Conservation (phyloP, 2,329 filamentous ascomycete species). For the Aaosphaeria pasadenensis region DNA sequence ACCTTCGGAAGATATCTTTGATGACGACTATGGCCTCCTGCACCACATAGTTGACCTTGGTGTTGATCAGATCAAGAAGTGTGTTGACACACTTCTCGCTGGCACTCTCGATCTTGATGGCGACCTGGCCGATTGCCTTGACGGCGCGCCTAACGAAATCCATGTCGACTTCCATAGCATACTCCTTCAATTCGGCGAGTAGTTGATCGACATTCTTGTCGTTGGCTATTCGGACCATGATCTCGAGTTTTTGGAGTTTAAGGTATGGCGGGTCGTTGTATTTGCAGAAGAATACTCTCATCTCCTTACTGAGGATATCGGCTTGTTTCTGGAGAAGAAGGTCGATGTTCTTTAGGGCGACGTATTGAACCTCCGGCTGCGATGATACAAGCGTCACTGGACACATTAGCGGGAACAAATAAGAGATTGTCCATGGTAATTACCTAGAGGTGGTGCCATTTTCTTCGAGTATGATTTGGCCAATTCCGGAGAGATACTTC, state of each 20-base stretch:
- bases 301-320: conserved; percentile 94
- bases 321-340: conserved; percentile 92
- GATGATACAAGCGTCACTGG: conserved; percentile 92
- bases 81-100: conserved; percentile 96
- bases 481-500: conserved; percentile 71
- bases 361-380: conserved; percentile 95
- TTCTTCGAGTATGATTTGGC: conserved; percentile 90
- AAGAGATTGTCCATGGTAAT: conserved; percentile 20
- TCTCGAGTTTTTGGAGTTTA: conserved; percentile 96
- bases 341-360: conserved; percentile 93
- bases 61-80: conserved; percentile 88
- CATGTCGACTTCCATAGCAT: conserved; percentile 98
- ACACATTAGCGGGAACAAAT: conserved; percentile 17
- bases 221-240: conserved; percentile 99
- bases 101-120: conserved; percentile 95
- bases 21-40: conserved; percentile 99
- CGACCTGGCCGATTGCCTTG: conserved; percentile 94
- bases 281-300: conserved; percentile 99
- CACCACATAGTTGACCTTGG: conserved; percentile 98
- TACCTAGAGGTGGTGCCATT: conserved; percentile 94
- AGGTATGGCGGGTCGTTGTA: conserved; percentile 98
- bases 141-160: conserved; percentile 94
- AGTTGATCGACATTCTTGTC: conserved; percentile 95
- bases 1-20: conserved; percentile 97
- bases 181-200: conserved; percentile 91